phyloP scores from a whole-genome alignment of 768 basidiomycete species.

The Russula sp. region DNA sequence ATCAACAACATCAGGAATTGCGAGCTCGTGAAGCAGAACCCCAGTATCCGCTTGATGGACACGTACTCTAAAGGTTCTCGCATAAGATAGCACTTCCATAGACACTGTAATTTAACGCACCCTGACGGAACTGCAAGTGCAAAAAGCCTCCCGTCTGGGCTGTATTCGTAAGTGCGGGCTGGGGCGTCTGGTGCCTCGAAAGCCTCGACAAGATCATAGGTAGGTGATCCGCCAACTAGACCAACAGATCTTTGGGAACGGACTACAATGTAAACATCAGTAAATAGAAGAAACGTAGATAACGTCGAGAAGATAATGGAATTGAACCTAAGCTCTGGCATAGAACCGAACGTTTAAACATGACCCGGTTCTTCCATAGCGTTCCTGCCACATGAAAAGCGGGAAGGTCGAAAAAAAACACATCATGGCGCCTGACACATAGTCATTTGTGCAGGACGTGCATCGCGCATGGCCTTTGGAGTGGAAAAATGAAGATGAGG shows the following conservation, averaged over 20 bases:
- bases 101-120: slow-evolving; percentile 46
- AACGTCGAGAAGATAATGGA: neutral
- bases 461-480: neutral
- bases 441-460: neutral
- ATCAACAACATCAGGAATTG: slow-evolving; percentile 74
- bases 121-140: slow-evolving; percentile 75
- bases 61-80: slow-evolving; percentile 53
- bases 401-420: neutral
- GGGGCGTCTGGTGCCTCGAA: slow-evolving; percentile 67
- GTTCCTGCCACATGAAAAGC: neutral
- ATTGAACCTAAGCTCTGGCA: neutral
- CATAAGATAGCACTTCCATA: slow-evolving; percentile 25
- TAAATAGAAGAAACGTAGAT: slow-evolving; percentile 26
- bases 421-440: too few species aligned
- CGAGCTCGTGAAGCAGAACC: slow-evolving; percentile 70
- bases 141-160: slow-evolving; percentile 81
- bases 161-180: slow-evolving; percentile 76
- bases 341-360: neutral
- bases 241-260: slow-evolving; percentile 94
- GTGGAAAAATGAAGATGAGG: neutral
- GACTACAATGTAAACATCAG: slow-evolving; percentile 46
- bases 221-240: slow-evolving; percentile 77
- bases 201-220: slow-evolving; percentile 61
- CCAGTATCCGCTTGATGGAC: slow-evolving; percentile 74
- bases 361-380: too few species aligned